Evolutionary conservation across 2,329 filamentous ascomycete genomes (phyloP), one percentile per base, ranked within the genome.

Genomic region (Orbilia ellipsospora): DNA sequence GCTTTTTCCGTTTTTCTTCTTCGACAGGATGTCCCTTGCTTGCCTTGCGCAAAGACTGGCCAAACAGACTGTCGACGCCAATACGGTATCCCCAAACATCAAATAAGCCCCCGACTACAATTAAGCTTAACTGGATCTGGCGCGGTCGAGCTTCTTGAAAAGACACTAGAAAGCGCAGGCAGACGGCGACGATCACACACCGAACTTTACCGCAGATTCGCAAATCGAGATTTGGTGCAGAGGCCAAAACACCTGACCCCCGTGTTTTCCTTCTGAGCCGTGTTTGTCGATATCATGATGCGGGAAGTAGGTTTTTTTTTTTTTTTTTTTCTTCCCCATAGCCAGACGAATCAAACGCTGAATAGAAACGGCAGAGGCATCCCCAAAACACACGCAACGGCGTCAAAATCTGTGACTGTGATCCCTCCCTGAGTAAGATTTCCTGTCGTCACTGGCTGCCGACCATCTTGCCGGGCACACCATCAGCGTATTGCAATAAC

Each of bases 231-330:
- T 5, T 5, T 61, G 44, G 44, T 48, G 60, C 56, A 61, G 54
- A 51, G 59, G 54, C 59, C 70, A 75, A 69, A 75, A 75, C 72
- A 68, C 45, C 56, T 66, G 55, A 60, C 59, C 64, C 72, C 72
- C 64, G 50, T 61, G 31, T 20, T 65, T 57, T 68, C 52, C 59
- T 45, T 69, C 51, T 59, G 64, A 69, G 72, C 72, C 72, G 72
- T 75, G 72, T 74, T 74, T 74, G 70, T 68, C 59, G 70, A 75
- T 69, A 70, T 55, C 56, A 52, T 54, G 31, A 60, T 69, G 64
- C 59, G 59, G 64, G 63, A 70, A 57, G 26, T 56, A n/a, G n/a
- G n/a, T 69, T 50, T 69, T 51, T 42, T 61, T 69, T 51, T 18
- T n/a, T 15, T 50, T 56, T 62, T n/a, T 23, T 42, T 69, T 61